Base-by-base conservation (phyloP, 148 eudicot species). In the Agrostemma githago region DNA sequence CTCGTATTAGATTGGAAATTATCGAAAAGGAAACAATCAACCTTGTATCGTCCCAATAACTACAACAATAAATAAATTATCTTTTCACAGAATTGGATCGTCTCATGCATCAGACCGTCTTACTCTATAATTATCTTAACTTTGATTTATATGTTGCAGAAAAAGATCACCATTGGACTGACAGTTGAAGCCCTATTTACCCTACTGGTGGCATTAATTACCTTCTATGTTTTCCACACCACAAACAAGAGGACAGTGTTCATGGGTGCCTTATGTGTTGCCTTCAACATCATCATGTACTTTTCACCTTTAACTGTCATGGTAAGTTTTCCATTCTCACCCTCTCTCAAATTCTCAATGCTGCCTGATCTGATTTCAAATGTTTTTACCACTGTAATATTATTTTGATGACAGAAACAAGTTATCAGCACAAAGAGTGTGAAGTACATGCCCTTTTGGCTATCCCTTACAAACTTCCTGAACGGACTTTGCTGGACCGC, bases 351-450 rank as follows among this genome's bases (percentile, higher is more conserved):
- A n/a, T n/a, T n/a, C n/a, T n/a, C n/a, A n/a, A n/a, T n/a, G n/a
- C 10, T 5, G 21, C 17, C 14, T 26, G 34, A 26, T 26, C 34
- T 26, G 34, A 26, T 26, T 26, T 0, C 34, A 26, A 26, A 26
- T 26, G 34, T 26, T 26, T 26, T 26, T 26, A 26, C 34, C 34
- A 26, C 34, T 1, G 34, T 26, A 26, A 26, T 72, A 20, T 46
- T 11, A 71, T 5, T 39, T n/a, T 5, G 8, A 43, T 40, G 51
- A 37, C 85, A 93, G 96, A 56, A 68, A 16, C 57, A 38, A 39
- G 97, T 92, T 19, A 84, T 92, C 8, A 79, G 16, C 79, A 89
- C 96, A 3, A 92, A 87, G 82, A 95, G 93, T 57, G 98, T 95
- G 1, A 90, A 85, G 66, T 95, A 72, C 87, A 88, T 90, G 97